Evolutionary conservation across 352 stramenopile species (phyloP), one percentile per base, ranked within the genome.

Genomic region (Elongisporangium anandrum): DNA sequence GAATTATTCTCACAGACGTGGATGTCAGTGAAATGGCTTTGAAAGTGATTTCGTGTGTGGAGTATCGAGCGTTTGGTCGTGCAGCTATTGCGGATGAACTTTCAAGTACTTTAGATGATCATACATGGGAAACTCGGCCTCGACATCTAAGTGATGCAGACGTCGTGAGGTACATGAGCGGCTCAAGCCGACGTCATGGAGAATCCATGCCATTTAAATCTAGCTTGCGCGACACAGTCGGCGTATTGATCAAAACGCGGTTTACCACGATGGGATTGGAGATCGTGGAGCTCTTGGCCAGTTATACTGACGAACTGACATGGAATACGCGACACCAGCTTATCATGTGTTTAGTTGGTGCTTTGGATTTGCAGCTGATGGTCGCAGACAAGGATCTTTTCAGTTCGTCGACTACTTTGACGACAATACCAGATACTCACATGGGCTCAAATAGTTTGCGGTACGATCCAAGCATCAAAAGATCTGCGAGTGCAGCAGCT

Each of bases 31-130:
- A 95, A 57, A 72, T 88, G 21, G 75, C 72, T 29, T 69, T 85
- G 15, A 95, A 95, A 60, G 63, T 95, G 19, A 75, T 93, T 23
- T 86, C 84, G 6, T 92, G 81, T 60, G 85, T 95, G 52, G 79
- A 93, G 56, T 95, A 89, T 50, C 73, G 80, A 0, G 86, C 86
- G 19, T 94, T 95, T 69, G 86, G 86, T 3, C 77, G 86, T 16
- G 77, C 84, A 52, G 86, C 86, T 6, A 78, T 94, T 68, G 59
- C 72, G 0, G 79, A 94, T 21, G 79, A 89, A 52, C 55, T 88
- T 21, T 61, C 73, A 10, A 60, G 52, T 29, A 48, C 81, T 49
- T 57, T 79, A 8, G 60, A 66, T 15, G 63, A 70, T 8, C 22
- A 57, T 21, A 61, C 60, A 34, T 41, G 19, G 57, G 57, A 60